These are phyloP conservation scores for Pluteus cervinus DNA, from an alignment of 768 basidiomycete genomes.

Conservation along the genomic window DNA sequence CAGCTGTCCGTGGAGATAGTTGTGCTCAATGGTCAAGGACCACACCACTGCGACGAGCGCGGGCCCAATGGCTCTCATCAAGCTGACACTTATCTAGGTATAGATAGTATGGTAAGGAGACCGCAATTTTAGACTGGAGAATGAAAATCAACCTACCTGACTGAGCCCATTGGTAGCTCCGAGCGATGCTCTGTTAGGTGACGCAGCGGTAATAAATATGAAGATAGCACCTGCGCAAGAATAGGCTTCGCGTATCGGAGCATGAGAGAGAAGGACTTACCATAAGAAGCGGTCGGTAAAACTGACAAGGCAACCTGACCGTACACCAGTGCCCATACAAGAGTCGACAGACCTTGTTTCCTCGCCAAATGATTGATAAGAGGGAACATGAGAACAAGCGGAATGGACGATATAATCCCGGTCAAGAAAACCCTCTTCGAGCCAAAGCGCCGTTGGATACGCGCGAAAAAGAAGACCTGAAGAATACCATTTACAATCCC, in stretches of 20 bases:
- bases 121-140: no score
- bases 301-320: constrained; percentile 23
- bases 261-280: constrained; percentile 17
- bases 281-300: constrained; percentile 25
- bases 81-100: no score
- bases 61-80: constrained; percentile 27
- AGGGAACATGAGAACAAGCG: constrained; percentile 42
- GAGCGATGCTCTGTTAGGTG: constrained; percentile 42
- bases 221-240: constrained; percentile 35
- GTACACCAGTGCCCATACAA: constrained; percentile 21
- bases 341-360: constrained; percentile 13
- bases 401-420: constrained; percentile 36
- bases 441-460: constrained; percentile 46
- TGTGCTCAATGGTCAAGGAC: constrained; percentile 26
- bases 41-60: constrained; percentile 26
- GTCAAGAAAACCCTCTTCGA: constrained; percentile 44
- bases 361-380: constrained; percentile 41
- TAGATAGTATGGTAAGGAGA: no score
- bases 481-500: constrained; percentile 48
- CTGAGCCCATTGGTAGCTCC: background rate
- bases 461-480: constrained; percentile 49
- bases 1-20: constrained; percentile 28
- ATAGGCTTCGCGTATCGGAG: background rate
- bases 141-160: background rate
- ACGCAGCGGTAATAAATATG: constrained; percentile 43